Percentiles rank a stretch among this genome's conserved stretches.
Evolutionary conservation across 140 eudicot genomes (phyloP).

Genomic region (Flaveria floridana): DNA sequence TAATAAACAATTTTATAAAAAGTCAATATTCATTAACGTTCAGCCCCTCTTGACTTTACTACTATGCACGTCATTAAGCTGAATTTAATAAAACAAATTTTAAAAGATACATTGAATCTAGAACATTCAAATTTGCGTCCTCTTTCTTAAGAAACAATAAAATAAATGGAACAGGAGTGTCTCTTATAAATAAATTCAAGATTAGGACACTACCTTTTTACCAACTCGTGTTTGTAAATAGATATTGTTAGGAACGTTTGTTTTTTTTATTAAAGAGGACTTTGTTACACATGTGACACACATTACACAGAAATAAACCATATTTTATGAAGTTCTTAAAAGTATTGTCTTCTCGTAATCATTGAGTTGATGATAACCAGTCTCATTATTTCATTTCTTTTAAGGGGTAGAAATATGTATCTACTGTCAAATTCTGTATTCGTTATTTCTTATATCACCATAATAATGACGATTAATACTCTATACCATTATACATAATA

Average conservation of each 20-base stretch:
- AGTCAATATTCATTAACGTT: not conserved
- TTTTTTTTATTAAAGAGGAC: not conserved
- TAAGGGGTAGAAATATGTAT: not conserved
- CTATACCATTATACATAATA: too few species aligned
- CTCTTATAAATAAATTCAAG: not conserved
- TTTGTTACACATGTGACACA: not conserved
- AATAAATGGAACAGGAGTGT: not conserved
- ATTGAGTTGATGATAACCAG: not conserved
- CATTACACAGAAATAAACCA: not conserved
- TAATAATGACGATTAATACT: too few species aligned
- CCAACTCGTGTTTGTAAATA: not conserved
- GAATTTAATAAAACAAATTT: not conserved
- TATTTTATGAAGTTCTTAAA: not conserved
- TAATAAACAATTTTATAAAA: too few species aligned
- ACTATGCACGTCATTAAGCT: not conserved
- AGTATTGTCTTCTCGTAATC: not conserved
- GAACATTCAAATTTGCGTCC: not conserved
- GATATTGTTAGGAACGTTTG: not conserved
- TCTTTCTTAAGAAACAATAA: too few species aligned
- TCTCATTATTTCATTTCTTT: not conserved
- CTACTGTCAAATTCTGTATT: too few species aligned
- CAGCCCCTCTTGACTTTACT: not conserved
- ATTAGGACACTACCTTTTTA: not conserved
- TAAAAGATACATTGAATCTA: not conserved
- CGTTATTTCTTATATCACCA: too few species aligned